These are phyloP conservation scores for Amesomyces nigricolor DNA, from an alignment of 2,329 filamentous ascomycete genomes.

Conservation along the genomic window DNA sequence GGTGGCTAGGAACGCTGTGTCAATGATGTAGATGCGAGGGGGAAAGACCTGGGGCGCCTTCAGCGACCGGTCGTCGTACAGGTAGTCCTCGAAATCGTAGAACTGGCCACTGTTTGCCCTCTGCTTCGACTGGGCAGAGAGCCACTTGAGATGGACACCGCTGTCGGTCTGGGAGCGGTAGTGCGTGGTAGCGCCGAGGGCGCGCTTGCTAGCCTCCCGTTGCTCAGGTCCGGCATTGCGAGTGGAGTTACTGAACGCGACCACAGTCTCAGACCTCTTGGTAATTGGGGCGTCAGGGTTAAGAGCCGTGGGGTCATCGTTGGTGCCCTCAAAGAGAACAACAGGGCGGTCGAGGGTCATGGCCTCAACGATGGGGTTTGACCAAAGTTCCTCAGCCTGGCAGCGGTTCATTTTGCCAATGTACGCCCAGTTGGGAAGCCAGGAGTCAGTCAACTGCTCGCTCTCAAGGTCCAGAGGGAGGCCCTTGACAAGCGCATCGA, in stretches of 20 bases:
- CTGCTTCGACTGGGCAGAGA: background rate
- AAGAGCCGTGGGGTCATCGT: background rate
- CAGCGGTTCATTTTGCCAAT: conserved; percentile 1
- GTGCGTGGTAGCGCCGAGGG: background rate
- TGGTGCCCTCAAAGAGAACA: background rate
- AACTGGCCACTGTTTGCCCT: background rate
- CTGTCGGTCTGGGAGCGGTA: background rate
- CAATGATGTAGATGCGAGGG: background rate
- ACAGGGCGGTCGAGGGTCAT: background rate
- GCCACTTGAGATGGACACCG: background rate
- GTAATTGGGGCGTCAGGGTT: background rate
- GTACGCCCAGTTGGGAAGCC: background rate
- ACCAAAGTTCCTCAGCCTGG: background rate
- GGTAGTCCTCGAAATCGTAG: background rate
- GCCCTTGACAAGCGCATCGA: background rate
- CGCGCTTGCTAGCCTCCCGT: background rate
- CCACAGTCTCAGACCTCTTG: background rate
- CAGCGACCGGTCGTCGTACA: background rate
- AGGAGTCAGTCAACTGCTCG: background rate
- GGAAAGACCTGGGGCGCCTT: background rate
- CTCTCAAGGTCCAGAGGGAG: background rate
- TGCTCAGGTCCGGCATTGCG: background rate
- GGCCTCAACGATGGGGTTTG: background rate
- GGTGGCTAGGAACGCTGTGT: background rate
- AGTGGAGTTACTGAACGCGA: background rate